phyloP scores from a whole-genome alignment of 352 stramenopile genomes.

The Thalassiosira ordinaria region DNA sequence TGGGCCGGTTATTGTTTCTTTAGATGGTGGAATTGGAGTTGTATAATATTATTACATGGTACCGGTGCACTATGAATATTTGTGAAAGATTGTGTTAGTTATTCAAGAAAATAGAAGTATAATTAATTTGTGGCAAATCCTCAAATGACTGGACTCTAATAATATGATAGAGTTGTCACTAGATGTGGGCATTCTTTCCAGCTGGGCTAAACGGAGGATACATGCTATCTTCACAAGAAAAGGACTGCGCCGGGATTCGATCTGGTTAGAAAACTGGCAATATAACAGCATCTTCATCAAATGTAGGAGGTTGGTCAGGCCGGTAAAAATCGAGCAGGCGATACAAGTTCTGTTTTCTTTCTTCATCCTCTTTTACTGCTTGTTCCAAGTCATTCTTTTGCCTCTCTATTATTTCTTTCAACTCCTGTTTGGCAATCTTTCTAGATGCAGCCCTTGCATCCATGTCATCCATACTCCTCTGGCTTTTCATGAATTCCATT shows the following conservation, averaged over 20 bases:
- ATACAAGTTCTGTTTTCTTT: slow-evolving; percentile 21
- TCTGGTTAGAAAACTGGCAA: slow-evolving; percentile 44
- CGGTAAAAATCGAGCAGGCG: slow-evolving; percentile 21
- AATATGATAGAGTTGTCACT: no score
- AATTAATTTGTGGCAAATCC: no score
- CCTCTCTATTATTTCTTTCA: slow-evolving; percentile 28
- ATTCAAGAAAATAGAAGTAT: no score
- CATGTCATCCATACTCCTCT: slow-evolving; percentile 42
- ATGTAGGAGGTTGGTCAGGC: slow-evolving; percentile 39
- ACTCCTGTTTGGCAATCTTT: slow-evolving; percentile 20
- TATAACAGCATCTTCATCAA: slow-evolving; percentile 31
- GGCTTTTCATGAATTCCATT: slow-evolving; percentile 48
- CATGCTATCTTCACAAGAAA: no score
- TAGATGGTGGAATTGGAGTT: slow-evolving; percentile 32
- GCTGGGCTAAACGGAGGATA: no score
- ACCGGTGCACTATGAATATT: no score
- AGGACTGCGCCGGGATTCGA: no score
- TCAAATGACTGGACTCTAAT: no score
- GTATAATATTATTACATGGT: no score
- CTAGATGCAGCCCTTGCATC: slow-evolving; percentile 23
- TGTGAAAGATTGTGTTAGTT: no score
- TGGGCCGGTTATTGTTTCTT: slow-evolving; percentile 23
- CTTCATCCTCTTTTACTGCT: neutral
- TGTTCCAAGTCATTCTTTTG: neutral
- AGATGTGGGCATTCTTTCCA: no score